phyloP scores from a whole-genome alignment of 768 basidiomycete genomes.

The Zangia roseola region DNA sequence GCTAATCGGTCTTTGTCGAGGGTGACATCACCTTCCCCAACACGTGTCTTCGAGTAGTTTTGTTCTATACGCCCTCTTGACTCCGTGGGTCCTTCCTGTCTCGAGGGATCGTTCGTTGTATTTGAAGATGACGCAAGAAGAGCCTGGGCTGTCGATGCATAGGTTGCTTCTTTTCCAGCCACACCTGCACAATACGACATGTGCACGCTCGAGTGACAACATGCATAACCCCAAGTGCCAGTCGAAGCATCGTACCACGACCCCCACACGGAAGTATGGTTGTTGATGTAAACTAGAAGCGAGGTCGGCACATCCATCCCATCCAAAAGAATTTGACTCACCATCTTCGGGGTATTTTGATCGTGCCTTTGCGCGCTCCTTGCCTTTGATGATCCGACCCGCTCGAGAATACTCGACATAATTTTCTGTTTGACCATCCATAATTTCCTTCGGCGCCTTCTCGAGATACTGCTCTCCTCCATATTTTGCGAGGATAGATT shows the following conservation, averaged over 20 bases:
- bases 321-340: conserved; percentile 35
- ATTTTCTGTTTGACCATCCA: conserved; percentile 95
- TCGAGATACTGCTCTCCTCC: conserved; percentile 93
- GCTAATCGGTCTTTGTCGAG: conserved; percentile 70
- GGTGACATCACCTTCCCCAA: conserved; percentile 80
- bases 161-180: conserved; percentile 75
- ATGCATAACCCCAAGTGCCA: conserved; percentile 88
- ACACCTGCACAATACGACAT: conserved; percentile 89
- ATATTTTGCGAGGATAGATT: conserved; percentile 87
- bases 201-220: conserved; percentile 86
- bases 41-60: conserved; percentile 73
- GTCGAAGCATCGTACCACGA: conserved; percentile 81
- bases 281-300: conserved; percentile 76
- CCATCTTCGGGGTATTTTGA: conserved; percentile 98
- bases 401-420: conserved; percentile 96
- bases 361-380: conserved; percentile 79
- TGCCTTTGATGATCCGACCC: conserved; percentile 88
- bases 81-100: conserved; percentile 32
- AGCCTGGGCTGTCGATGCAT: conserved; percentile 72
- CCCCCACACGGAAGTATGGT: conserved; percentile 97
- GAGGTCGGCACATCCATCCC: neutral
- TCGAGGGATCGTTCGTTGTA: conserved; percentile 25
- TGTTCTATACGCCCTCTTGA: conserved; percentile 51
- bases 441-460: conserved; percentile 83
- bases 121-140: conserved; percentile 50